phyloP scores from a whole-genome alignment of 352 stramenopile species.

The Globisporangium cederbergense region DNA sequence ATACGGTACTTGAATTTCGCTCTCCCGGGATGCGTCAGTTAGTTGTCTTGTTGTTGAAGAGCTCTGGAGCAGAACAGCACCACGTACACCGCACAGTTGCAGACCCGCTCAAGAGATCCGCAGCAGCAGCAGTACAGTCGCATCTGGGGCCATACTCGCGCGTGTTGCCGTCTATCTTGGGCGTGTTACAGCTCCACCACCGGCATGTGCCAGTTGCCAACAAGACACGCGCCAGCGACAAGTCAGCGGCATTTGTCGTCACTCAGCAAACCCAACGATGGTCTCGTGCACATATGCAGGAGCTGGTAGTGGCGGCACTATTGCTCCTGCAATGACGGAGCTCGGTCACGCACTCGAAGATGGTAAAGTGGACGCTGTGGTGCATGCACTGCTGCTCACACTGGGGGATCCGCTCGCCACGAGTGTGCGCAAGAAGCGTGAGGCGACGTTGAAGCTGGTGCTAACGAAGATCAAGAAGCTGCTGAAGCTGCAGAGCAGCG shows the following conservation, averaged over 20 bases:
- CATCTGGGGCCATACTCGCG: neutral
- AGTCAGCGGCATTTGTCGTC: neutral
- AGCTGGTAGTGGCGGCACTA: neutral
- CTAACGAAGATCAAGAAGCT: slow-evolving; percentile 13
- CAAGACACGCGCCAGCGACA: neutral
- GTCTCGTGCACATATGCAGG: neutral
- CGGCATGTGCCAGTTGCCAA: neutral
- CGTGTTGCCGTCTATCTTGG: neutral
- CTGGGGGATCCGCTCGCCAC: slow-evolving; percentile 17
- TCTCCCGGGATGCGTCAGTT: neutral
- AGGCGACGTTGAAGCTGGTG: slow-evolving; percentile 19
- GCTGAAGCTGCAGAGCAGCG: slow-evolving; percentile 11
- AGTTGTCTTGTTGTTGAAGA: neutral
- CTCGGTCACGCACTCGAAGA: slow-evolving; percentile 28
- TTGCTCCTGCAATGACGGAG: slow-evolving; percentile 4
- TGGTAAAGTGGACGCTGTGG: slow-evolving; percentile 32
- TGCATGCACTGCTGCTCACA: slow-evolving; percentile 37
- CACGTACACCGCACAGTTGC: neutral
- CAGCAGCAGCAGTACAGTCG: neutral
- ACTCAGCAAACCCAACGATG: neutral
- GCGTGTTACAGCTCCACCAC: neutral
- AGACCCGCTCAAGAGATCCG: neutral
- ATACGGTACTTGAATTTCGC: too few relatives aligned
- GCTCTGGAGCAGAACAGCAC: neutral
- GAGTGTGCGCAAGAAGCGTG: slow-evolving; percentile 14